phyloP scores from a whole-genome alignment of 139 green algal species.

The Chlorella sorokiniana region DNA sequence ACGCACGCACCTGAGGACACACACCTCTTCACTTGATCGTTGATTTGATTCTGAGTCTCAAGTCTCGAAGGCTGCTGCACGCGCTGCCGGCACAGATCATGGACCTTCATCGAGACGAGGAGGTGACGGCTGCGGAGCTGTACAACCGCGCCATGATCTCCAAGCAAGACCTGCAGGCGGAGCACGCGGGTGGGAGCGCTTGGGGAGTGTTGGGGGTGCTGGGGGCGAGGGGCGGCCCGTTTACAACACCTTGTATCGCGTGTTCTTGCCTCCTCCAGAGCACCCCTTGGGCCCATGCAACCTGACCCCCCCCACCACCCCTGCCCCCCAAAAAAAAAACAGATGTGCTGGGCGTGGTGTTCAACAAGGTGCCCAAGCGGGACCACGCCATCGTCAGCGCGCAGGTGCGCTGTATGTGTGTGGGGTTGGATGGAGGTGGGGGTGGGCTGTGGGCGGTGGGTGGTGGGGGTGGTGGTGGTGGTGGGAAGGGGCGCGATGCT shows the following conservation, averaged over 20 bases:
- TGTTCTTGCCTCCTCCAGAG: background rate
- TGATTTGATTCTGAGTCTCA: background rate
- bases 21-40: background rate
- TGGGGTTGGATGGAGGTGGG: background rate
- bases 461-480: too few species aligned
- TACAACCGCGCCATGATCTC: conserved; percentile 44
- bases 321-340: too few species aligned
- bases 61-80: too few species aligned
- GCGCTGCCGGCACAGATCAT: conserved; percentile 24
- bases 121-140: conserved; percentile 34
- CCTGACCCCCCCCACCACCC: background rate
- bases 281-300: background rate
- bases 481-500: too few species aligned
- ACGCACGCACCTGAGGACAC: too few species aligned
- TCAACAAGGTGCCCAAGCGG: conserved; percentile 64
- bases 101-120: conserved; percentile 39
- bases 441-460: too few species aligned
- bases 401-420: too few species aligned
- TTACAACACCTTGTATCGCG: background rate
- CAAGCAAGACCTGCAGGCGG: conserved; percentile 47
- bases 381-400: conserved; percentile 34
- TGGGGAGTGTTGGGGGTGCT: background rate
- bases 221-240: background rate
- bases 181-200: conserved; percentile 41
- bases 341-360: conserved; percentile 60